Base-by-base conservation (phyloP, 108 stramenopile genomes). In the Fistulifera pelliculosa region DNA sequence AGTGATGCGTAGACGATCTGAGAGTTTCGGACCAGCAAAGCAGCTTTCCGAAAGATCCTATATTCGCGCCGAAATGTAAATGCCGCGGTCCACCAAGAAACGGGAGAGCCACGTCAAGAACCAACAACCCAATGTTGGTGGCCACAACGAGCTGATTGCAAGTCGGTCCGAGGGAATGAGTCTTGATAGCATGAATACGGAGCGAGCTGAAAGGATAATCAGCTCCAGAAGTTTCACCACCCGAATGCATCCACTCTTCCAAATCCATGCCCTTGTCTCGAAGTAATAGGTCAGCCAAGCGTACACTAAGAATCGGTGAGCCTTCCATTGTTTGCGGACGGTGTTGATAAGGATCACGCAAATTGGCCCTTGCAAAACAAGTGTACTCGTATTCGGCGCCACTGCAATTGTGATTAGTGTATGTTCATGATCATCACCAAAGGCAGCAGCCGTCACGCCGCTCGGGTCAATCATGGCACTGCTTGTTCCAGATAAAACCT, bases 1-100 rank as follows among this genome's bases (percentile, higher is more conserved):
- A 76, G 27, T 13, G 66, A 56, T 4, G 62, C 59, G 42, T 76
- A 75, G 19, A 67, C 62, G 24, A 74, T 47, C 16, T 69, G 42
- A 2, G 64, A 49, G 0, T 64, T 58, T 38, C 60, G 47, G 12
- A 71, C 66, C 28, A 41, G 25, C 23, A 79, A 38, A 31, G 68
- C 38, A 2, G 66, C 45, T 43, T 65, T 67, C 77, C 69, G 48
- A 66, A 44, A 25, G 39, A 48, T 2, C 70, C 76, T 12, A 66
- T 38, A 42, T 65, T 64, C 27, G 69, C 61, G 24, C 62, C 73
- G 13, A 79, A 70, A 68, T 79, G 72, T 43, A 56, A 52, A 52
- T 68, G 73, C 0, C 62, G 69, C 17, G 62, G 48, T 18, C 69
- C 77, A 12, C 55, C 56, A 16, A 10, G 12, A 23, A 27, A 24